Evolutionary conservation across 1,284 basidiomycete genomes (phyloP), one percentile per base, ranked within the genome.

Genomic region (Nidula niveotomentosa): DNA sequence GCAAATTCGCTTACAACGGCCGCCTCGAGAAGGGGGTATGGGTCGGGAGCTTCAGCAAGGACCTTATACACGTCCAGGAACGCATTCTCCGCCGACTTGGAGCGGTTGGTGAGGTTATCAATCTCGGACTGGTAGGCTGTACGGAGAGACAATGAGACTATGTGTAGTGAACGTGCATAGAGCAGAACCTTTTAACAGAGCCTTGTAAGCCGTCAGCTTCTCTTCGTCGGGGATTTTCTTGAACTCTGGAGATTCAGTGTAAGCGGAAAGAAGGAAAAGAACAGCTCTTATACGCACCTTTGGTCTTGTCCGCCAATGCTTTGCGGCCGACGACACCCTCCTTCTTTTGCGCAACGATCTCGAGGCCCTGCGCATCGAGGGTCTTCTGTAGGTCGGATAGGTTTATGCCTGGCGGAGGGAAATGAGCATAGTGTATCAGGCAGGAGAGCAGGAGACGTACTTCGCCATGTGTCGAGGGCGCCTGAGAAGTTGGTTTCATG

Each of bases 261-360:
- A 33, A 23, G 44, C 12, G 23, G 49, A 34, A 45, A 43, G 23
- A 23, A 23, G 23, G 3, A 3, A 23, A 10, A 51, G 17, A 36
- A 36, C 17, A 30, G 12, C 2, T 15, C n/a, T 36, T 13, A 51
- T 2, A 64, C 72, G 15, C 45, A 92, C 95, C 95, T 78, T 96
- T 91, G 0, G 95, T 98, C 68, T 91, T 88, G 73, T 98, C 95
- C 1, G 95, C 93, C 13, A 97, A 78, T 54, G 87, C 90, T 73
- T 96, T 98, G 44, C 96, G 82, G n/a, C 94, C 94, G 1, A 97
- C 80, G 49, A 97, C 81, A 62, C 91, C 93, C 77, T 97, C 95
- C 76, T 96, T 97, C 78, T 97, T 94, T 72, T 95, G 94, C 77
- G 97, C 94, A n/a, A 97, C 95, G 8, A 97, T 79, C 73, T 97